Evolutionary conservation across 768 basidiomycete species (phyloP), one percentile per base, ranked within the genome.

Genomic region (Trametes gibbosa): DNA sequence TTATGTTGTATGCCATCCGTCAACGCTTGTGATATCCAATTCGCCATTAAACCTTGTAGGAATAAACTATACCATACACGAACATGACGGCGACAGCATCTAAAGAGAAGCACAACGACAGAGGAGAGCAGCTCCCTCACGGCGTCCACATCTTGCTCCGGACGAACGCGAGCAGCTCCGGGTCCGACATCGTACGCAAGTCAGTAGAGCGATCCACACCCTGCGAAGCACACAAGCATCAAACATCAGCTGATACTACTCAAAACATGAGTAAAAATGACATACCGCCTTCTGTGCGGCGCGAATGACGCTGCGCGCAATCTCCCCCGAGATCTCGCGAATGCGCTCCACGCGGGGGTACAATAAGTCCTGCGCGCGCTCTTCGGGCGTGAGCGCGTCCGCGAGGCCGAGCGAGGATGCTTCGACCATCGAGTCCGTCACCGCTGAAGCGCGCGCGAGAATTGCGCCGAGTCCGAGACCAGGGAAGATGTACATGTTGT

Each of bases 401-500:
- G 90, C 86, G 40, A 97, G 80, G 7, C 91, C 92, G 27, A 91
- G 79, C 3, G 93, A 88, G 13, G 90, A 82, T 5, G 92, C 89
- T 70, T 96, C 93, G 24, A 97, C 88, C 90, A 98, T 94, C 62
- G 78, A 78, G 69, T 94, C 90, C 2, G 92, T 91, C 45, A 97
- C 86, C 29, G 76, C 75, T 1, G 79, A 76, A 19, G 85, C 88
- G 41, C 84, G 81, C 56, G 84, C 78, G 49, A 94, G 76, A 69
- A 94, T 89, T 9, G 87, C 79, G 40, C 85, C 92, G 34, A 93
- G 77, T n/a, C 92, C 94, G 61, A 92, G 76, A 42, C 90, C 83
- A 49, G 85, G 85, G 79, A 87, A 87, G 67, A 89, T 88, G 71
- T 89, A 90, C 91, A 95, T 94, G 73, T 96, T 98, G 72, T 96